phyloP scores from a whole-genome alignment of 73 alveolate genomes.

The Blepharisma japonicum region DNA sequence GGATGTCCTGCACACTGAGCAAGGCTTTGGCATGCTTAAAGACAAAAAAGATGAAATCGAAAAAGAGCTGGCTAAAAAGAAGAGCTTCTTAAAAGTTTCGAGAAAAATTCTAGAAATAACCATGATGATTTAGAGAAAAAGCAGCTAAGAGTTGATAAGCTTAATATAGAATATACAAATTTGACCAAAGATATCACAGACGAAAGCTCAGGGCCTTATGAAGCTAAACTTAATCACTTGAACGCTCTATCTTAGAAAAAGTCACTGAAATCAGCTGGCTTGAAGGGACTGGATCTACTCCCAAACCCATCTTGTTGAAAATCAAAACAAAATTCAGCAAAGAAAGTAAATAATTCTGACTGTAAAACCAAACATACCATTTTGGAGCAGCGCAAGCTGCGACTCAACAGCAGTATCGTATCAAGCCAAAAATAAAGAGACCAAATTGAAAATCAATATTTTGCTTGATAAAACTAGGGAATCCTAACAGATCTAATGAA shows the following conservation, averaged over 20 bases:
- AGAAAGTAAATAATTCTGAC: constrained; percentile 74
- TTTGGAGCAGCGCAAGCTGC: constrained; percentile 88
- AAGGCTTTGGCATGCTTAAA: constrained; percentile 83
- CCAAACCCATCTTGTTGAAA: constrained; percentile 84
- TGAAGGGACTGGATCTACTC: constrained; percentile 95
- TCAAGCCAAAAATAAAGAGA: constrained; percentile 90
- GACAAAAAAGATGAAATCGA: constrained; percentile 83
- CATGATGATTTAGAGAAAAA: constrained; percentile 90
- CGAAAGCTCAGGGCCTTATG: constrained; percentile 90
- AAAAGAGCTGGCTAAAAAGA: constrained; percentile 87
- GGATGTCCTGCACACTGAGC: constrained; percentile 90
- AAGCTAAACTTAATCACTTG: constrained; percentile 81
- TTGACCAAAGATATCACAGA: constrained; percentile 82
- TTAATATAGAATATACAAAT: constrained; percentile 87
- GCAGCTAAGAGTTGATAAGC: constrained; percentile 91
- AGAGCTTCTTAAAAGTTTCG: constrained; percentile 80
- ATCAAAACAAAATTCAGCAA: constrained; percentile 71
- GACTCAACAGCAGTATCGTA: constrained; percentile 77
- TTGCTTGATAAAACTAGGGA: constrained; percentile 80
- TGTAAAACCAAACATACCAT: constrained; percentile 82
- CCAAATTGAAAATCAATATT: constrained; percentile 88
- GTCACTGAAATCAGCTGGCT: constrained; percentile 74
- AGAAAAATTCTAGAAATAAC: constrained; percentile 76
- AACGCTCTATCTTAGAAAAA: constrained; percentile 68
- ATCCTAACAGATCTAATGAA: constrained; percentile 69